phyloP scores from a whole-genome alignment of 345 rosid species.

The Arabidopsis arenosa region DNA sequence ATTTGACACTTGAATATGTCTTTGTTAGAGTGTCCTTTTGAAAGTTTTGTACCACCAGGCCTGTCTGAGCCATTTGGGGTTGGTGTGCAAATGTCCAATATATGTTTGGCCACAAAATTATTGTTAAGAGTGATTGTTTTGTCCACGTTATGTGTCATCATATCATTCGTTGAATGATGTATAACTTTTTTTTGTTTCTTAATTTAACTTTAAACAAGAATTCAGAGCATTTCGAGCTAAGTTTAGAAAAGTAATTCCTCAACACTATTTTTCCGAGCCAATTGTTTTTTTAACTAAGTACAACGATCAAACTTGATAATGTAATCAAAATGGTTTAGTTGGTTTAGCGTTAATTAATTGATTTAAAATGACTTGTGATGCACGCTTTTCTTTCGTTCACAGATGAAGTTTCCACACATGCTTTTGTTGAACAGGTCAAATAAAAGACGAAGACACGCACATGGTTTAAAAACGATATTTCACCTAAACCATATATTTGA shows the following conservation, averaged over 20 bases:
- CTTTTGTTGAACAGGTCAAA: slow-evolving; percentile 39
- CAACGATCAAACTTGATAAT: slow-evolving; percentile 2
- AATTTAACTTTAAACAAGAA: too few relatives aligned
- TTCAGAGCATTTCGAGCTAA: too few relatives aligned
- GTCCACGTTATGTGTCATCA: slow-evolving; percentile 13
- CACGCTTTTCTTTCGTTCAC: slow-evolving; percentile 23
- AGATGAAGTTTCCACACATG: slow-evolving; percentile 16
- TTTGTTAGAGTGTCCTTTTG: slow-evolving; percentile 13
- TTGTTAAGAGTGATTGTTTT: slow-evolving; percentile 14
- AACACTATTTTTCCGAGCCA: not conserved
- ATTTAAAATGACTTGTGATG: slow-evolving; percentile 22
- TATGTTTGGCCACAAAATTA: slow-evolving; percentile 1
- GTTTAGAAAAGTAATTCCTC: not conserved
- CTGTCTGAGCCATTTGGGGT: slow-evolving; percentile 30
- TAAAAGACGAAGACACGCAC: slow-evolving; percentile 1
- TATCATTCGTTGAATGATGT: not conserved
- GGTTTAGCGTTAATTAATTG: slow-evolving; percentile 12
- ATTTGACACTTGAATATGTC: slow-evolving; percentile 5
- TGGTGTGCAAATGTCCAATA: slow-evolving; percentile 17
- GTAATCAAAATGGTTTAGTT: not conserved
- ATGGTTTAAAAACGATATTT: slow-evolving; percentile 23
- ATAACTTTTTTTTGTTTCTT: not conserved
- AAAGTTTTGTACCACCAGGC: slow-evolving; percentile 4
- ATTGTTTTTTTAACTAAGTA: not conserved
- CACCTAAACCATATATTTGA: slow-evolving; percentile 35